These are phyloP conservation scores for Huntiella omanensis DNA, from an alignment of 2,329 filamentous ascomycete species.

Conservation along the genomic window DNA sequence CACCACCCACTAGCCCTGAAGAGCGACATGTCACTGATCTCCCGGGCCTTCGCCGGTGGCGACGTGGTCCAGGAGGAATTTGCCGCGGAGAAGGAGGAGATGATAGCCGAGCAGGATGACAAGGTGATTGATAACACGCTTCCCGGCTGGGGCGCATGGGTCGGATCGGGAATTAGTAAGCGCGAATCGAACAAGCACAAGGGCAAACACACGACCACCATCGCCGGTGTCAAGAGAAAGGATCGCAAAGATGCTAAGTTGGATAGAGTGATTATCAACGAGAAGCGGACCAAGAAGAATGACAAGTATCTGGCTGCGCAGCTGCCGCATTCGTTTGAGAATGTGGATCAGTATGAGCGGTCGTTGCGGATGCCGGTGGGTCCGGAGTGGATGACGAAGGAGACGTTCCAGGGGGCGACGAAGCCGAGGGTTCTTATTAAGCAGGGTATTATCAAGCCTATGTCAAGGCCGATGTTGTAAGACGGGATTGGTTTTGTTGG, in stretches of 20 bases:
- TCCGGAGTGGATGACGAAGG: slow-evolving; percentile 92
- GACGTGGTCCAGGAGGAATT: slow-evolving; percentile 72
- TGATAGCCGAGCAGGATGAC: slow-evolving; percentile 59
- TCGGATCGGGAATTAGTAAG: slow-evolving; percentile 62
- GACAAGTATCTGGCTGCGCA: slow-evolving; percentile 68
- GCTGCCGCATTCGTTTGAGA: slow-evolving; percentile 83
- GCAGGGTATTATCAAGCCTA: slow-evolving; percentile 73
- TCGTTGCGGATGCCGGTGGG: slow-evolving; percentile 73
- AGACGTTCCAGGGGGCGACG: slow-evolving; percentile 73
- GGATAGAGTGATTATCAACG: slow-evolving; percentile 74
- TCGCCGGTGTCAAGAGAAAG: slow-evolving; percentile 55
- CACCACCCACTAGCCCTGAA: slow-evolving; percentile 34
- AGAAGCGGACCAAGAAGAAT: slow-evolving; percentile 84
- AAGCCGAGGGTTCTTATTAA: slow-evolving; percentile 83
- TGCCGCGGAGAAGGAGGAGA: slow-evolving; percentile 55
- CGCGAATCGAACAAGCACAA: slow-evolving; percentile 45
- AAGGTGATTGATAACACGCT: slow-evolving; percentile 69
- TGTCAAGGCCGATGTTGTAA: slow-evolving; percentile 51
- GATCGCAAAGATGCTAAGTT: slow-evolving; percentile 69
- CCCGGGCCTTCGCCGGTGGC: slow-evolving; percentile 72
- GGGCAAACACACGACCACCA: slow-evolving; percentile 42
- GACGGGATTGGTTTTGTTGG: not conserved
- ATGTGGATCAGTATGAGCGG: slow-evolving; percentile 72
- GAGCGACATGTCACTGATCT: slow-evolving; percentile 46
- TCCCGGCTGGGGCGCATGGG: slow-evolving; percentile 87